These are phyloP conservation scores for Vickermania spadyakhi DNA, from an alignment of 208 protist species.

Conservation along the genomic window DNA sequence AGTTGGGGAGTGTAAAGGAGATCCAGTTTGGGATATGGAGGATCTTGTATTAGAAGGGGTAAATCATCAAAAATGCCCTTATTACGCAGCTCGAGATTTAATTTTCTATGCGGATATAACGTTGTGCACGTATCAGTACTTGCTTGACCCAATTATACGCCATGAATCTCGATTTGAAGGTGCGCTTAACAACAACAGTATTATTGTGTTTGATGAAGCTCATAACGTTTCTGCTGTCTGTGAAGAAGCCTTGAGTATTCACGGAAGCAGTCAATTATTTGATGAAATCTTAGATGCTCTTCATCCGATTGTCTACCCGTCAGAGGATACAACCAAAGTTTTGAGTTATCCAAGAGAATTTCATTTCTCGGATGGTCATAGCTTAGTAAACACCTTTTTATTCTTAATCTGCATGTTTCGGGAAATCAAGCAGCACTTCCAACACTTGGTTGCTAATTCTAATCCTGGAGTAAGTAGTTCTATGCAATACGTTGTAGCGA, in stretches of 20 bases:
- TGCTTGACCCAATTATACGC: slow-evolving; percentile 92
- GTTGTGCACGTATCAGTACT: slow-evolving; percentile 97
- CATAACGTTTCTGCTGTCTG: slow-evolving; percentile 89
- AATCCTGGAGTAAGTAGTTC: no score
- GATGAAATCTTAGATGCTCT: slow-evolving; percentile 39
- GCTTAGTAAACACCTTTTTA: slow-evolving; percentile 37
- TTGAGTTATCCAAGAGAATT: slow-evolving; percentile 51
- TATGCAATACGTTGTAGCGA: no score
- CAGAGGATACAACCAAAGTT: background rate
- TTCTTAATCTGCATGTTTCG: slow-evolving; percentile 36
- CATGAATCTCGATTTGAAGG: slow-evolving; percentile 70
- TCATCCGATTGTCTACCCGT: slow-evolving; percentile 14
- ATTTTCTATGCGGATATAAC: slow-evolving; percentile 85
- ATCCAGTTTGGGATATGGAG: slow-evolving; percentile 85
- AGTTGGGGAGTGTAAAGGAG: slow-evolving; percentile 10
- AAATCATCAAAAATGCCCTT: slow-evolving; percentile 83
- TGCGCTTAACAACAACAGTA: slow-evolving; percentile 51
- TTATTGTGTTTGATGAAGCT: slow-evolving; percentile 96
- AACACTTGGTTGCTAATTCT: background rate
- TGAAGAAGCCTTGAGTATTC: slow-evolving; percentile 52
- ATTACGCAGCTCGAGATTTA: slow-evolving; percentile 86
- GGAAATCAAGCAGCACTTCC: slow-evolving; percentile 6
- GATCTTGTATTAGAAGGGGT: slow-evolving; percentile 80
- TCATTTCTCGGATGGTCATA: slow-evolving; percentile 39
- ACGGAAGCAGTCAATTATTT: slow-evolving; percentile 22